Conservation (phyloP, 257 asterid genomes). For the Penstemon eatonii region DNA sequence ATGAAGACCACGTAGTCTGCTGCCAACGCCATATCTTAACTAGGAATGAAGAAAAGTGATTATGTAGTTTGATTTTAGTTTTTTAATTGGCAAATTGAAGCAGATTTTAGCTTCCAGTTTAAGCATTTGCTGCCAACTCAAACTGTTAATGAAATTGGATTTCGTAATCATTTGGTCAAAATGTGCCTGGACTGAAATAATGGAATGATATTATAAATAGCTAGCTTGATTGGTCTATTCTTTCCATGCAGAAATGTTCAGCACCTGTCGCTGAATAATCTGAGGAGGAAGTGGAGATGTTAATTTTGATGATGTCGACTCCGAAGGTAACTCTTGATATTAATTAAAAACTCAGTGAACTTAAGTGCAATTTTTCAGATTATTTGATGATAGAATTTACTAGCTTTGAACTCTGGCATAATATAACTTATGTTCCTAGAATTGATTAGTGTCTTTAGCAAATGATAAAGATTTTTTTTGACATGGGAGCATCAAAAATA, state of each 20-base stretch:
- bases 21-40: background rate
- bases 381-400: no score
- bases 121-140: background rate
- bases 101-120: no score
- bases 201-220: background rate
- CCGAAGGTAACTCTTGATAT: constrained; percentile 52
- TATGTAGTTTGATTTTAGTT: background rate
- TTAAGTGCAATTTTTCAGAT: no score
- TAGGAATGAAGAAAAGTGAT: background rate
- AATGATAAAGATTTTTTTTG: no score
- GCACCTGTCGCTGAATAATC: constrained; percentile 63
- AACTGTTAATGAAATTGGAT: background rate
- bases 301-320: constrained; percentile 87
- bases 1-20: background rate
- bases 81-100: constrained; percentile 1
- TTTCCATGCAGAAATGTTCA: constrained; percentile 57
- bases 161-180: no score
- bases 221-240: constrained; percentile 17
- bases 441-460: no score
- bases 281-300: constrained; percentile 75
- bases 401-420: no score
- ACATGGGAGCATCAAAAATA: no score
- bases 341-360: no score
- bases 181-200: constrained; percentile 4
- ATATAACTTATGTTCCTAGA: no score